Evolutionary conservation across 805 yeast species (phyloP), one percentile per base, ranked within the genome.

Genomic region (Saturnispora kantuleensis): DNA sequence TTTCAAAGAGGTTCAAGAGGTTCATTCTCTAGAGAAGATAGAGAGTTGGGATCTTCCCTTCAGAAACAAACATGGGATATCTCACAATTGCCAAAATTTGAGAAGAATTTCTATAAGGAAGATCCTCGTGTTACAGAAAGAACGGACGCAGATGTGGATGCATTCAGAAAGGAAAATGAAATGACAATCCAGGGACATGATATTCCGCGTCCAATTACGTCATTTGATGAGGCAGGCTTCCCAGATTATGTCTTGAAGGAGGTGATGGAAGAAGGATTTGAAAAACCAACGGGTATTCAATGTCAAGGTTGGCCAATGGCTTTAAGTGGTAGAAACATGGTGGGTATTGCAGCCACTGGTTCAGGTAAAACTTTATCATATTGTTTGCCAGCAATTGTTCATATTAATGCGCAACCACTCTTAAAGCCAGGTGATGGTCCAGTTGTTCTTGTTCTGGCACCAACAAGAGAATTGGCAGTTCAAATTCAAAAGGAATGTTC

Each of bases 301-400:
- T 87, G 96, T 68, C 98, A 93, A 73, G 98, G 98, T 73, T 93
- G 98, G 98, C 98, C 98, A 52, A 93, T 93, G 98, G 98, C 98
- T 60, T 74, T 89, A 48, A 80, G 90, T 57, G 98, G 98, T 73
- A 86, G 97, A 71, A 97, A 93, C 66, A 84, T 93, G 90, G 85
- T 93, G 68, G 98, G 98, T 76, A 83, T 93, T 65, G 97, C 98
- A 47, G 84, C 96, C 56, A 93, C 98, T 55, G 98, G 98, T 70
- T 89, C 97, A 46, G 98, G 98, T 76, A 93, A 93, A 75, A 93
- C 98, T 51, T 74, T 93, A 58, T 86, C 97, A 35, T 93, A 90
- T 75, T 87, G 96, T 74, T 74, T 93, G 62, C 98, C 98, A 53
- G 84, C 93, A 53, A 93, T 93, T 63, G 96, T 90, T 47, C 98